phyloP scores from a whole-genome alignment of 768 basidiomycete genomes.

The Pleurotus pulmonarius region DNA sequence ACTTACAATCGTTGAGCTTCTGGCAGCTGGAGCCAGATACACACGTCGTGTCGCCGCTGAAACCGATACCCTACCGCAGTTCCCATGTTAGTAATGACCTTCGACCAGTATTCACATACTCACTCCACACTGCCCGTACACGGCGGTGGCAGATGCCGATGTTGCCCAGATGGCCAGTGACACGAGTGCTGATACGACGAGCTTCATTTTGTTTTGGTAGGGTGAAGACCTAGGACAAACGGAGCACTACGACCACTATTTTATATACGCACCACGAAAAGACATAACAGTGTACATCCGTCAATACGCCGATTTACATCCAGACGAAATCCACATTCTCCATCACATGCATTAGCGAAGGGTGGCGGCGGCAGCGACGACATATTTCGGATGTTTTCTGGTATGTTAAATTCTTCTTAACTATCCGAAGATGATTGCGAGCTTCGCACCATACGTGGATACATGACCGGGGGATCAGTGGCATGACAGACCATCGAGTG shows the following conservation, averaged over 20 bases:
- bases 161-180: constrained; percentile 28
- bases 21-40: constrained; percentile 40
- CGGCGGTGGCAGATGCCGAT: constrained; percentile 29
- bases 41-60: constrained; percentile 41
- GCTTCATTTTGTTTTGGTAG: constrained; percentile 21
- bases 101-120: constrained; percentile 10
- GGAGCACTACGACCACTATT: too few relatives aligned
- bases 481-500: background rate
- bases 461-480: background rate
- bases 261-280: too few relatives aligned
- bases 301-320: constrained; percentile 28
- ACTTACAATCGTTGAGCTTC: constrained; percentile 37
- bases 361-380: background rate
- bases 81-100: constrained; percentile 6
- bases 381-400: background rate
- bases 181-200: constrained; percentile 25
- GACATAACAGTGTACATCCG: constrained; percentile 13
- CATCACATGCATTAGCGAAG: constrained; percentile 16
- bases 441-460: background rate
- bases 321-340: constrained; percentile 6
- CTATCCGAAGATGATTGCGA: constrained; percentile 3
- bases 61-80: constrained; percentile 31
- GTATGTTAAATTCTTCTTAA: background rate
- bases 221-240: too few relatives aligned
- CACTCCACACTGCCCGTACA: constrained; percentile 53